phyloP scores from a whole-genome alignment of 2,329 filamentous ascomycete species.

The Capronia coronata region DNA sequence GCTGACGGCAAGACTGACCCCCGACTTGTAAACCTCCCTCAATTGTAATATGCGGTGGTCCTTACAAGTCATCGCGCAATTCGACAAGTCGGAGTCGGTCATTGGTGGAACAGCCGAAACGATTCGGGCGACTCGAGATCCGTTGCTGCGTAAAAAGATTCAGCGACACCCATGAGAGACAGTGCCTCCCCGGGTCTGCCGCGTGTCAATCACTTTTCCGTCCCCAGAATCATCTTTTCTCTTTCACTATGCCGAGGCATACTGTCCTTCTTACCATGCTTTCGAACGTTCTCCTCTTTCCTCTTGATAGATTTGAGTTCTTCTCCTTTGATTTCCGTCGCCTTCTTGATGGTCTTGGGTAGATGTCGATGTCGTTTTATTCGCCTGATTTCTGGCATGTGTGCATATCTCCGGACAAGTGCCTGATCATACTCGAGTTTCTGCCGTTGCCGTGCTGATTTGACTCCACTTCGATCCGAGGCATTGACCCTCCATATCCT shows the following conservation, averaged over 20 bases:
- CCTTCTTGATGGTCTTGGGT: slow-evolving; percentile 92
- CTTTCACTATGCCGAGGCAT: slow-evolving; percentile 68
- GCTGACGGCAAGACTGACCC: too few relatives aligned
- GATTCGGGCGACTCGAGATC: too few relatives aligned
- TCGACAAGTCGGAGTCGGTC: too few relatives aligned
- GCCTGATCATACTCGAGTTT: slow-evolving; percentile 88
- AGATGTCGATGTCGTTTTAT: slow-evolving; percentile 88
- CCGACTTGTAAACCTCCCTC: too few relatives aligned
- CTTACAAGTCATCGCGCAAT: too few relatives aligned
- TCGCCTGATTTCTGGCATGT: slow-evolving; percentile 92
- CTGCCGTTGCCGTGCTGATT: slow-evolving; percentile 75
- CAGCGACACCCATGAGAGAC: too few relatives aligned
- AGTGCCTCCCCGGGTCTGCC: too few relatives aligned
- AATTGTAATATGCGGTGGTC: too few relatives aligned
- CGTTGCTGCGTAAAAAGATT: too few relatives aligned
- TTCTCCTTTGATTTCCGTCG: slow-evolving; percentile 84
- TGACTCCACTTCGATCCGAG: slow-evolving; percentile 74
- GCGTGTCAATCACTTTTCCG: slow-evolving; percentile 46
- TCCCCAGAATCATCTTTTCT: slow-evolving; percentile 83
- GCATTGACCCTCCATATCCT: slow-evolving; percentile 85
- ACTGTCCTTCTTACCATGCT: slow-evolving; percentile 79
- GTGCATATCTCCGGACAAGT: slow-evolving; percentile 72
- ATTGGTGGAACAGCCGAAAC: too few relatives aligned
- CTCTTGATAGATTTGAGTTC: slow-evolving; percentile 83
- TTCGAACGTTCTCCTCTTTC: slow-evolving; percentile 87